Evolutionary conservation across 2,329 filamentous ascomycete species (phyloP).

Genomic region (Aspergillus flavus): DNA sequence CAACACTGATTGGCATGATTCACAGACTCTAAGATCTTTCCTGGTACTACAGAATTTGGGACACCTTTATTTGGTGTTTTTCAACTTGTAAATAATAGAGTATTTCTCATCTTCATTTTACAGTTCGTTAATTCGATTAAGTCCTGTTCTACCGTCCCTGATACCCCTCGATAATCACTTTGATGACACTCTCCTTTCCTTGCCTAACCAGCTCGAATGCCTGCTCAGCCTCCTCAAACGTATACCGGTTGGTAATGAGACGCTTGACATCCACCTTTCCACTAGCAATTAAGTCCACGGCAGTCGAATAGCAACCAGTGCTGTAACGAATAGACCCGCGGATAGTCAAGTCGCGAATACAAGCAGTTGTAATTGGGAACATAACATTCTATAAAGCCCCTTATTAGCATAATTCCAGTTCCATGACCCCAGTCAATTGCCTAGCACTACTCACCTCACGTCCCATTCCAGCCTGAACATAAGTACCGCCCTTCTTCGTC

Average conservation of each 20-base stretch:
- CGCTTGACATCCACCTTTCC: conserved; percentile 46
- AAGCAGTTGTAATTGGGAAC: conserved; percentile 56
- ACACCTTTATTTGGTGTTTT: fast-evolving
- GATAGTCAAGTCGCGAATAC: conserved; percentile 52
- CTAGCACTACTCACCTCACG: conserved; percentile 35
- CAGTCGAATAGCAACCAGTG: conserved; percentile 53
- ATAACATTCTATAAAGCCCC: conserved; percentile 42
- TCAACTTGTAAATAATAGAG: fast-evolving
- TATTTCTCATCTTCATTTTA: neutral
- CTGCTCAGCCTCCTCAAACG: conserved; percentile 51
- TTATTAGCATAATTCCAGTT: neutral
- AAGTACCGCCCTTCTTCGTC: conserved; percentile 51
- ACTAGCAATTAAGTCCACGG: conserved; percentile 53
- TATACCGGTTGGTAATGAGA: conserved; percentile 44
- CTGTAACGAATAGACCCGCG: conserved; percentile 57
- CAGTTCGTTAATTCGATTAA: neutral
- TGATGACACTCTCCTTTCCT: conserved; percentile 43
- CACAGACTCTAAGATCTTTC: neutral
- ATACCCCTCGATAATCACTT: conserved; percentile 42
- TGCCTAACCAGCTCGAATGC: conserved; percentile 52
- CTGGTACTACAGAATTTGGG: neutral
- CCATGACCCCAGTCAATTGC: neutral
- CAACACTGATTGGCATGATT: neutral
- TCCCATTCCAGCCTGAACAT: conserved; percentile 57
- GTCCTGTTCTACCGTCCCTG: neutral